Evolutionary conservation across 2,329 filamentous ascomycete species (phyloP), one percentile per base, ranked within the genome.

Genomic region (Xylariaceae sp.): DNA sequence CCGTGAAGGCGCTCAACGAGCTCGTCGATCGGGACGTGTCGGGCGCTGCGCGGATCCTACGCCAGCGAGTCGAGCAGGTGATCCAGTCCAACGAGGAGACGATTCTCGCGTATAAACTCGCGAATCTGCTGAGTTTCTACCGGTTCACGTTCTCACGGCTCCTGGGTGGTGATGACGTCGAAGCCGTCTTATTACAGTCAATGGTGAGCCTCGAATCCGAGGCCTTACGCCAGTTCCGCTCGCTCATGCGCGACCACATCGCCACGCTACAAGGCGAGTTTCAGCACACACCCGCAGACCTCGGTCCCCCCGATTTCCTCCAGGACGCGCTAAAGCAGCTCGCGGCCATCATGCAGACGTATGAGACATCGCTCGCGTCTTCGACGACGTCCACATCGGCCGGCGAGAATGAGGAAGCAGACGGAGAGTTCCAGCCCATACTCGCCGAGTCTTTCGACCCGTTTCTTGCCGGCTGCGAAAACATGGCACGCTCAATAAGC

Each of bases 61-160:
- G 89, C 21, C 92, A 97, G 70, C 83, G 93, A 26, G 85, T 95
- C 46, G 92, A 97, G 70, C 89, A 97, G 65, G 89, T 96, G 16
- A 88, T 97, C 13, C 92, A 96, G 64, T 89, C 89, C 56, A 93
- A 96, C 69, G 92, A 97, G 63, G 92, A 97, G 54, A 88, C 88
- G 0, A 90, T 95, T 16, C 77, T 92, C 42, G 87, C 91, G 27
- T 99, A 96, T 76, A 94, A 92, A 69, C 85, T 97, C 33, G 87
- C 91, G 9, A 97, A 96, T 64, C 78, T 99, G 1, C 80, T 97
- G 35, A 86, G 84, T 33, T 99, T 99, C 73, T 99, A 99, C 73
- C 86, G 84, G 24, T 80, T 84, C 57, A 97, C 92, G 1, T 97
- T 97, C 69, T 76, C 84, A 13, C 93, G 88, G 63, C 78, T 97